Percentiles rank a stretch among this genome's conserved stretches.
Evolutionary conservation across 2,329 filamentous ascomycete species (phyloP).

Genomic region (Acrocalymma vagum): DNA sequence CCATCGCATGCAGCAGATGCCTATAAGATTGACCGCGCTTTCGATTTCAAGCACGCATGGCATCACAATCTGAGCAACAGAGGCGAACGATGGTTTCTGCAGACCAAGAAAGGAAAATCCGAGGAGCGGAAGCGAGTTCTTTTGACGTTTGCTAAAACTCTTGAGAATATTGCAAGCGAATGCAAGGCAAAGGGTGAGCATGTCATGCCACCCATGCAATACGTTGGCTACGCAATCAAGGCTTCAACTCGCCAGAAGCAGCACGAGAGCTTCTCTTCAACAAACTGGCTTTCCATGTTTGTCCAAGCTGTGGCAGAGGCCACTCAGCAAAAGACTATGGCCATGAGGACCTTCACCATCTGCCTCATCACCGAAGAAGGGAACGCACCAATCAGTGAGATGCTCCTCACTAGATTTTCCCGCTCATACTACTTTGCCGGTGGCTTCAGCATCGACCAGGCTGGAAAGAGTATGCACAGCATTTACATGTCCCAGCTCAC

Average conservation of each 20-base stretch:
- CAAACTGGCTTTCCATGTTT: not conserved
- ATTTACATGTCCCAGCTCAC: not conserved
- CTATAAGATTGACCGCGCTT: not conserved
- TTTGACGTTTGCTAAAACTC: not conserved
- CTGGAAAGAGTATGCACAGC: constrained; percentile 1
- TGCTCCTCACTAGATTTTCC: constrained; percentile 1
- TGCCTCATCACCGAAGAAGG: not conserved
- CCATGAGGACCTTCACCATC: constrained; percentile 1
- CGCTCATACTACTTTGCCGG: constrained; percentile 2
- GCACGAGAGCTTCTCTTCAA: not conserved
- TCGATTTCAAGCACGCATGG: too few relatives aligned
- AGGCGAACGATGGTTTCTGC: not conserved
- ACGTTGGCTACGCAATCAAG: not conserved
- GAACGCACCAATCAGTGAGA: not conserved
- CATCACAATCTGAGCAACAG: not conserved
- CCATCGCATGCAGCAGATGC: not conserved
- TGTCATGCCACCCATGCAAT: not conserved
- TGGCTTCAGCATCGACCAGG: constrained; percentile 3
- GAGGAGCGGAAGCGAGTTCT: not conserved
- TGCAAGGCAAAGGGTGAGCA: not conserved
- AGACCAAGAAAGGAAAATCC: not conserved
- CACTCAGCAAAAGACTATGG: not conserved
- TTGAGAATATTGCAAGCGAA: not conserved
- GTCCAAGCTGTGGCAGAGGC: not conserved
- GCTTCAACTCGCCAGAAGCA: not conserved